These are phyloP conservation scores for Chrysanthemum seticuspe DNA, from an alignment of 129 eudicot genomes.

Conservation along the genomic window DNA sequence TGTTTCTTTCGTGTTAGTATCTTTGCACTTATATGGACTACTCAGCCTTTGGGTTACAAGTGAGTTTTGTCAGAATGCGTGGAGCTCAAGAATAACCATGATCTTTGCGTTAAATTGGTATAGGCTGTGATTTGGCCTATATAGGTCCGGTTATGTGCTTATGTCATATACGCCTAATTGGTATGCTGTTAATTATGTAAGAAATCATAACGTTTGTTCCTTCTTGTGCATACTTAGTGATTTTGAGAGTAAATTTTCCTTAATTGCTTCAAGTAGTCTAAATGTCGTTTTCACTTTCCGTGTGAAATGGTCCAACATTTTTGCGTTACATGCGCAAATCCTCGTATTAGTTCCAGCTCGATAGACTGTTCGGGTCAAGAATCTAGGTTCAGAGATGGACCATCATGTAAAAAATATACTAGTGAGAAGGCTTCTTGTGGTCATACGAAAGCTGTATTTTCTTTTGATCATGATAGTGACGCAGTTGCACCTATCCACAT, in stretches of 20 bases:
- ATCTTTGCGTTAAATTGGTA: too few species aligned
- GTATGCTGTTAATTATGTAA: neutral
- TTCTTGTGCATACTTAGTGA: too few species aligned
- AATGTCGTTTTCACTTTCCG: neutral
- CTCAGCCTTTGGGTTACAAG: neutral
- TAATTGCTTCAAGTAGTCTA: too few species aligned
- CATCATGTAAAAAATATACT: neutral
- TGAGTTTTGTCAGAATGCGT: too few species aligned
- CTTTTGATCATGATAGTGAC: neutral
- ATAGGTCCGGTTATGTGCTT: neutral
- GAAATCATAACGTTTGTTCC: neutral
- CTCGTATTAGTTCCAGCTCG: too few species aligned
- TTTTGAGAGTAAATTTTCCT: neutral
- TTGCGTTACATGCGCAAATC: too few species aligned
- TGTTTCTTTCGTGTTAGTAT: conserved; percentile 5
- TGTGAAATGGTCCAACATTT: neutral
- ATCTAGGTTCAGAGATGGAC: too few species aligned
- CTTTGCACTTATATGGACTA: neutral
- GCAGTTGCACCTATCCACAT: conserved; percentile 1
- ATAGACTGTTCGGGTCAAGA: too few species aligned
- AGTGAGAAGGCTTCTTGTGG: neutral
- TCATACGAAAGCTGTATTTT: neutral
- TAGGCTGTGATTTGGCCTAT: neutral
- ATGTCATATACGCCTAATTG: neutral
- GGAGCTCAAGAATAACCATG: too few species aligned